Percentiles rank a stretch among this genome's conserved stretches.
These are phyloP conservation scores for Triticum timopheevii DNA, from an alignment of 176 grass and related monocot species.

Conservation along the genomic window DNA sequence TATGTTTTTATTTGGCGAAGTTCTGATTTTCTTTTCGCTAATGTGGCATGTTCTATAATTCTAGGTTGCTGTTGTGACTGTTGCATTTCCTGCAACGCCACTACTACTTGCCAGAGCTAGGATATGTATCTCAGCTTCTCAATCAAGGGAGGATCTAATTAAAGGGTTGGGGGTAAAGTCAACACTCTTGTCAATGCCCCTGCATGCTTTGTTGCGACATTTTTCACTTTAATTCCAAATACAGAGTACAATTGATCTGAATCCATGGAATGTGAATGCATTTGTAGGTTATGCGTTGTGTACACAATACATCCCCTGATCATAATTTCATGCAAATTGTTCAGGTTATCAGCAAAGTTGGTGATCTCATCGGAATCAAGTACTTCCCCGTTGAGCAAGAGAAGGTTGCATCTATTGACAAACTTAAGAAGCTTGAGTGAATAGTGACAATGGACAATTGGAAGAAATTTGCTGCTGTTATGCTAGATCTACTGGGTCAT, in stretches of 20 bases:
- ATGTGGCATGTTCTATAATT: conserved; percentile 28
- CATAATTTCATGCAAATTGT: conserved; percentile 21
- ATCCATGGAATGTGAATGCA: neutral
- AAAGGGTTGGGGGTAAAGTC: conserved; percentile 83
- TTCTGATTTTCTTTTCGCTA: neutral
- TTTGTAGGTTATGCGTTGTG: neutral
- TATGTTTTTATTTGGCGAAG: neutral
- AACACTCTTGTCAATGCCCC: conserved; percentile 20
- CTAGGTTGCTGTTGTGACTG: conserved; percentile 93
- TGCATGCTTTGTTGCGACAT: neutral
- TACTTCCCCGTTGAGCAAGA: conserved; percentile 85
- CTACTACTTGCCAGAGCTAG: conserved; percentile 89
- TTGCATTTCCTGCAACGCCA: conserved; percentile 92
- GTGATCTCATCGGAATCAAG: conserved; percentile 93
- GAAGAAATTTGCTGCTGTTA: conserved; percentile 30
- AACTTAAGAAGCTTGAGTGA: conserved; percentile 76
- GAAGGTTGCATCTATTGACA: conserved; percentile 37
- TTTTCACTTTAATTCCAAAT: conserved; percentile 9
- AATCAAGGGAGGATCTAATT: conserved; percentile 83
- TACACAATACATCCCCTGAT: neutral
- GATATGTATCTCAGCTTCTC: conserved; percentile 94
- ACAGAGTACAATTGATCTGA: neutral
- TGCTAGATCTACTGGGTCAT: conserved; percentile 34
- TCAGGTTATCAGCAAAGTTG: conserved; percentile 97
- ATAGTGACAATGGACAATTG: neutral